Base-by-base conservation (phyloP, 2,329 filamentous ascomycete genomes). In the Alternaria conjuncta region DNA sequence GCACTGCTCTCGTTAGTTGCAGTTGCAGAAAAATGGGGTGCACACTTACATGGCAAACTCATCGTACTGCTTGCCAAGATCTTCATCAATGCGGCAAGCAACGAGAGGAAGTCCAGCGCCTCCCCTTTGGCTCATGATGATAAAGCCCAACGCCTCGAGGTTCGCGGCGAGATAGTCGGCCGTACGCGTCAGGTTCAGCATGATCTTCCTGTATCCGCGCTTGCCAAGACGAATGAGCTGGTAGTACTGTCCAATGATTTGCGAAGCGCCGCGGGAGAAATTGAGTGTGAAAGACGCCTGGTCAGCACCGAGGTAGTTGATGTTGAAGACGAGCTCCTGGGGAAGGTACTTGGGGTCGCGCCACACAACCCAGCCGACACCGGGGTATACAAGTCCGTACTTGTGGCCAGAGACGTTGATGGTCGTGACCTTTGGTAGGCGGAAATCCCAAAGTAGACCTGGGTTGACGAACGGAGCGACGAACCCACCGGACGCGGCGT, bases 331-430 rank as follows among this genome's bases (percentile, higher is more conserved):
- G 21, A 97, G 89, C 75, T 97, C 94, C 77, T 95, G 87, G 8
- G 95, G 95, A 3, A 76, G 70, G 58, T 72, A 76, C 61, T 71
- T 96, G 90, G 55, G 92, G 88, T 43, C 88, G 51, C 94, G 89
- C 94, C 94, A 97, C 69, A 97, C 85, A 11, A 95, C 89, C 95
- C 95, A 98, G 62, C 95, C 95, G 13, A 98, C 92, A 79, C 95
- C 94, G 0, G 94, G 94, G 78, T 97, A 97, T 0, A 84, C 86
- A 55, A 88, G 81, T 15, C 90, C 89, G 70, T 91, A 90, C 84
- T 97, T 97, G 86, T 97, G 95, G 18, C 95, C 95, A 0, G 93
- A 97, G 15, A 93, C 92, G 76, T 97, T 97, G 84, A 98, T 97
- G 2, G 92, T 96, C 25, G 96, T 91, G 4, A 97, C 95, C 79